Percentiles rank a stretch among this genome's conserved stretches.
Conservation (phyloP, 768 basidiomycete genomes). For the Auricularia cornea region DNA sequence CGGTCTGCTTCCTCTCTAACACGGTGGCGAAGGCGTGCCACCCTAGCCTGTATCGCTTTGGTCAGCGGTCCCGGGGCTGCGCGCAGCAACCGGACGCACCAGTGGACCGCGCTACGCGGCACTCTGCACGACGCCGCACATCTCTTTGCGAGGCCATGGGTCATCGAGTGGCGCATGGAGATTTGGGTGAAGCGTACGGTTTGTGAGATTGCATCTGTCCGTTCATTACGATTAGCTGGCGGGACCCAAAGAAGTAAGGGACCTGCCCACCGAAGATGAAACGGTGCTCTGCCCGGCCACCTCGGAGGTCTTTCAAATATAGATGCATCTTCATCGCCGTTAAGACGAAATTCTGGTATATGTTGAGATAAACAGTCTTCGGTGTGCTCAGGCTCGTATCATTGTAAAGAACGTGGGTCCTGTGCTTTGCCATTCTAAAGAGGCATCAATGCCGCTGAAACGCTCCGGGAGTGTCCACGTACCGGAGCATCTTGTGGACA, state of each 20-base stretch:
- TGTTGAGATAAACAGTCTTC: conserved; percentile 61
- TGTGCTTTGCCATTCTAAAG: conserved; percentile 58
- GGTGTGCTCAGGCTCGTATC: conserved; percentile 62
- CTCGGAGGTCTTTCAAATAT: conserved; percentile 43
- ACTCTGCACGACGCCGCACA: conserved; percentile 35
- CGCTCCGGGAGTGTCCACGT: conserved; percentile 19
- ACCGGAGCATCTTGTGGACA: conserved; percentile 68
- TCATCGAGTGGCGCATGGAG: conserved; percentile 40
- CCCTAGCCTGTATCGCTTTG: conserved; percentile 56
- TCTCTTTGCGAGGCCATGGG: conserved; percentile 30
- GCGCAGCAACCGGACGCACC: conserved; percentile 33
- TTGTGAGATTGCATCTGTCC: conserved; percentile 52
- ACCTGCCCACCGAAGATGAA: background rate
- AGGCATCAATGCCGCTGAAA: background rate
- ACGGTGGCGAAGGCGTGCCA: conserved; percentile 68
- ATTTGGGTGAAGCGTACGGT: conserved; percentile 50
- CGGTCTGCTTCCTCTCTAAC: conserved; percentile 43
- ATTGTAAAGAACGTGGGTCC: conserved; percentile 71
- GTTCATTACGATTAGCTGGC: background rate
- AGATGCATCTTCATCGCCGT: conserved; percentile 80
- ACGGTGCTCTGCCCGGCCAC: background rate
- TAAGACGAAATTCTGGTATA: conserved; percentile 79
- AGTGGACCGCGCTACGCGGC: conserved; percentile 44
- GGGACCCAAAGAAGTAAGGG: background rate
- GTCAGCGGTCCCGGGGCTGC: background rate